Percentiles rank a stretch among this genome's conserved stretches.
Conservation (phyloP, 192 early-diverging fungal genomes). For the Geosiphon pyriformis region DNA sequence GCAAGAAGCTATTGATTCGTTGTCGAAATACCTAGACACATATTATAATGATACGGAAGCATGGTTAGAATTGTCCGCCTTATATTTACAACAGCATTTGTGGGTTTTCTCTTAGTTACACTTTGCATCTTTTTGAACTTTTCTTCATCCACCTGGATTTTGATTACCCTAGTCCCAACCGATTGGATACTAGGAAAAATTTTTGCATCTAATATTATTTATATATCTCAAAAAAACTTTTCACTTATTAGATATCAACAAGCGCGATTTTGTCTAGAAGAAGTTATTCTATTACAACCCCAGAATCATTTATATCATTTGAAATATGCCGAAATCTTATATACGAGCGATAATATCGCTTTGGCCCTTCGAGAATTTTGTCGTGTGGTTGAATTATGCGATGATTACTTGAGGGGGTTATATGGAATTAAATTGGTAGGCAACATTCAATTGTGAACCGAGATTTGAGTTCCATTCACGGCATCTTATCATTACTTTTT, state of each 20-base stretch:
- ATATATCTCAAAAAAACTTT: no score
- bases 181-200: not conserved
- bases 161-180: constrained; percentile 6
- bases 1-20: constrained; percentile 62
- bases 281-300: constrained; percentile 84
- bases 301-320: constrained; percentile 79
- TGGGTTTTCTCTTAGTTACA: constrained; percentile 27
- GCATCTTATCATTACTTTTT: not conserved
- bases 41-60: constrained; percentile 84
- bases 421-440: constrained; percentile 78
- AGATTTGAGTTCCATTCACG: not conserved
- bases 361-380: constrained; percentile 85
- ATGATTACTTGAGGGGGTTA: constrained; percentile 79
- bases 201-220: no score
- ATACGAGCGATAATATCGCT: constrained; percentile 58
- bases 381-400: constrained; percentile 78
- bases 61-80: constrained; percentile 75
- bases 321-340: constrained; percentile 86
- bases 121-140: no score
- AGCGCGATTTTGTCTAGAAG: constrained; percentile 88
- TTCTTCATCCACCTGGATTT: no score
- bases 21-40: constrained; percentile 75
- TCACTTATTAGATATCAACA: constrained; percentile 55
- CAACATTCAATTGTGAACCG: not conserved
- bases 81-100: constrained; percentile 68